These are phyloP conservation scores for Scutellaria minor DNA, from an alignment of 257 asterid genomes.

Conservation along the genomic window DNA sequence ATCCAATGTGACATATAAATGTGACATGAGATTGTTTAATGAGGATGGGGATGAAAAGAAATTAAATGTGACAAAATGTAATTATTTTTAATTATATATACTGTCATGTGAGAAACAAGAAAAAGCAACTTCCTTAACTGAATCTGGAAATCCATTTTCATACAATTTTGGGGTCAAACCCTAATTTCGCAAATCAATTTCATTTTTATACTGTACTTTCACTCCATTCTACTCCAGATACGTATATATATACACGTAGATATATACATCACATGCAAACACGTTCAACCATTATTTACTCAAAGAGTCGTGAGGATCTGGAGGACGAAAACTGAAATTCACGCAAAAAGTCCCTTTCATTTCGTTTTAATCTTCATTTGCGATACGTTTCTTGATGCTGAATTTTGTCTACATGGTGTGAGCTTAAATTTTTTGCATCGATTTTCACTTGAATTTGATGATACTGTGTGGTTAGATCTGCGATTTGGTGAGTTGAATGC, in stretches of 20 bases:
- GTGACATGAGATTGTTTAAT: too few species aligned
- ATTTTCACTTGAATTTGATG: slow-evolving; percentile 37
- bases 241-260: slow-evolving; percentile 4
- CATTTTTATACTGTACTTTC: slow-evolving; percentile 33
- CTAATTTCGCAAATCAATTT: slow-evolving; percentile 40
- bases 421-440: slow-evolving; percentile 30
- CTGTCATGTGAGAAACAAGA: not conserved
- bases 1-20: too few species aligned
- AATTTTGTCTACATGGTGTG: slow-evolving; percentile 6
- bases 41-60: too few species aligned
- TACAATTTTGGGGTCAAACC: slow-evolving; percentile 34
- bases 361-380: slow-evolving; percentile 28
- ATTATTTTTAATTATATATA: too few species aligned
- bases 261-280: slow-evolving; percentile 49
- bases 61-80: too few species aligned
- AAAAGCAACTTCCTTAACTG: not conserved
- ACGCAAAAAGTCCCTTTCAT: slow-evolving; percentile 35
- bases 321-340: slow-evolving; percentile 34
- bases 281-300: slow-evolving; percentile 42
- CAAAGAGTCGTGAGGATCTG: slow-evolving; percentile 42
- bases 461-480: slow-evolving; percentile 43
- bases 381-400: slow-evolving; percentile 31
- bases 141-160: slow-evolving; percentile 17
- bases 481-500: slow-evolving; percentile 37
- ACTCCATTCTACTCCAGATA: slow-evolving; percentile 28